phyloP scores from a whole-genome alignment of 1,139 yeast species.

The Saccharomyces hybrid region DNA sequence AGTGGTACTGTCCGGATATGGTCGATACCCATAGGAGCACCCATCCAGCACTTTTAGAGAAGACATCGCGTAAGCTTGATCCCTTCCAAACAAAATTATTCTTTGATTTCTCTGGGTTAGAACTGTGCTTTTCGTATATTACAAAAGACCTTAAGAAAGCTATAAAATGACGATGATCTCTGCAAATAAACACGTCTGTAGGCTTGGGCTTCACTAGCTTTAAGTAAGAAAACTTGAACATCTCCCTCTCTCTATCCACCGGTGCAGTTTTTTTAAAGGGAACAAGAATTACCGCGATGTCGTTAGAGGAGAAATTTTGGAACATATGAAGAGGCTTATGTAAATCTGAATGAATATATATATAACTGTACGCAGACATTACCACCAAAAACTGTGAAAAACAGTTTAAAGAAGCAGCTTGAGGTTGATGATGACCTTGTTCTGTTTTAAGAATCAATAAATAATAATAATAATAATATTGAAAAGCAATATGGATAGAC shows the following conservation, averaged over 20 bases:
- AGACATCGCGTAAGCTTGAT: neutral
- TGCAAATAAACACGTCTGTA: neutral
- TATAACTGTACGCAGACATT: no score
- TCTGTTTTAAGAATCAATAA: no score
- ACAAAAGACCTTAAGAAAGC: neutral
- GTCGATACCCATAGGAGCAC: conserved; percentile 16
- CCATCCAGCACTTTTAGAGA: neutral
- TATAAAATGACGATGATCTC: no score
- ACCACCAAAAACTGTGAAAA: no score
- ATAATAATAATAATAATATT: no score
- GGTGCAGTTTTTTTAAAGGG: neutral
- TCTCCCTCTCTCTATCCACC: neutral
- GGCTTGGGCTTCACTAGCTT: neutral
- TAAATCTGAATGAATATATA: neutral
- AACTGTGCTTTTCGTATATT: neutral
- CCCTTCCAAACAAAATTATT: neutral
- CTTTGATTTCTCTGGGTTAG: neutral
- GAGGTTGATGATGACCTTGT: no score
- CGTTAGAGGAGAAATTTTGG: neutral
- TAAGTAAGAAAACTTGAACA: neutral
- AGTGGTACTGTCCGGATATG: conserved; percentile 29
- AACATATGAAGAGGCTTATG: neutral
- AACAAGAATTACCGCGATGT: neutral
- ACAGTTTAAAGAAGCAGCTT: no score
- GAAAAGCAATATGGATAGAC: no score